These are phyloP conservation scores for Monosporozyma solicola DNA, from an alignment of 805 yeast genomes.

Conservation along the genomic window DNA sequence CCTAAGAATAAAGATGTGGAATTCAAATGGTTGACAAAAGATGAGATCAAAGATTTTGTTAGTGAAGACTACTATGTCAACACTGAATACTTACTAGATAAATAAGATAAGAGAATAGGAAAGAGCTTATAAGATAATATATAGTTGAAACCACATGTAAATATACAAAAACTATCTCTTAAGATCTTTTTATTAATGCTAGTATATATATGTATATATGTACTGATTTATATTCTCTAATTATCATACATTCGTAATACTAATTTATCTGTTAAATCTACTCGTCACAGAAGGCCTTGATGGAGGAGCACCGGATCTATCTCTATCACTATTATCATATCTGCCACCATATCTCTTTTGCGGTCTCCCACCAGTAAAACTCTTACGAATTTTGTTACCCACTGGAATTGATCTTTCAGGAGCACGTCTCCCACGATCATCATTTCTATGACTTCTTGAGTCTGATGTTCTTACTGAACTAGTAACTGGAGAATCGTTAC, in stretches of 20 bases:
- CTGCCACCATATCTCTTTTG: background rate
- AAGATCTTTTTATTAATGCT: background rate
- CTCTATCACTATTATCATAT: constrained; percentile 2
- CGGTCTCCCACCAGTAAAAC: background rate
- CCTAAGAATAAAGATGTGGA: constrained; percentile 34
- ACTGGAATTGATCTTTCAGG: background rate
- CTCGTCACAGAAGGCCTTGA: constrained; percentile 7
- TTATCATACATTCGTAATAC: constrained; percentile 4
- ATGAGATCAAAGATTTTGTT: constrained; percentile 56
- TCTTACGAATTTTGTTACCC: background rate
- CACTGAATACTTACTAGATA: constrained; percentile 35
- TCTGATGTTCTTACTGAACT: background rate
- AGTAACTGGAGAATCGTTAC: background rate
- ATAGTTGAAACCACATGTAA: background rate
- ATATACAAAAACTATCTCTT: background rate
- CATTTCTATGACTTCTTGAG: background rate
- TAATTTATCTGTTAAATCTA: constrained; percentile 9
- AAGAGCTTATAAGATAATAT: background rate
- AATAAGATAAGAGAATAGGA: background rate
- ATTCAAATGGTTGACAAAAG: constrained; percentile 77
- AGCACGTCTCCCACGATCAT: background rate
- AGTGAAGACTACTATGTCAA: constrained; percentile 46
- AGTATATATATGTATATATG: background rate
- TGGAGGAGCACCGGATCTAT: constrained; percentile 3
- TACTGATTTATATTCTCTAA: constrained; percentile 9